Evolutionary conservation across 2,329 filamentous ascomycete genomes (phyloP), one percentile per base, ranked within the genome.

Genomic region (Furcasterigmium sp.): DNA sequence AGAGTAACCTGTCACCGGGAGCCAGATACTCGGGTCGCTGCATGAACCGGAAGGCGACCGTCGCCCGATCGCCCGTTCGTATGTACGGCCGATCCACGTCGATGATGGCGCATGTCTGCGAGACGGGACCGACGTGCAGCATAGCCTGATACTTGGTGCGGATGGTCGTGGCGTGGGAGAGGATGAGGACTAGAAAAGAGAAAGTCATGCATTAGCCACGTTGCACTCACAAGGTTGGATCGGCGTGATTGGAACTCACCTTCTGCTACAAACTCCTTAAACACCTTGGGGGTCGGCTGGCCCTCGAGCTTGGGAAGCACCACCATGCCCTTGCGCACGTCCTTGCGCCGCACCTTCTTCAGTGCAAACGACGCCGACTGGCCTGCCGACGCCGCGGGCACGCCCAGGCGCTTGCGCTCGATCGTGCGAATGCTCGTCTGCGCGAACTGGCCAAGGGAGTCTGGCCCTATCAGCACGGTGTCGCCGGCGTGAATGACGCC

Each of bases 281-380:
- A 78, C 10, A 89, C 87, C 51, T 83, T 93, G 51, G 70, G 87
- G 55, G 59, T 71, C 0, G 84, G 79, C 49, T 85, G 75, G 42
- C 81, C 82, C 41, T 94, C 87, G 11, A 84, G 66, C 60, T 91
- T 94, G 36, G 90, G 87, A 23, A 98, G 71, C 5, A 97, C 89
- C 2, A 98, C 93, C 91, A 97, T 97, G 23, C 93, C 93, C 70
- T 98, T 98, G 11, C 93, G 79, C 0, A 98, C 91, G 52, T 97
- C 91, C 62, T 91, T 95, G 34, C 91, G 75, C 39, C 90, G 82
- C 3, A 97, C 78, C 49, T 90, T 85, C 52, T 93, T 91, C 42
- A 98, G 64, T 0, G 93, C 91, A 57, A 98, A 94, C 8, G 87
- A 93, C 1, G 88, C 93, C 21, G 87, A 94, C 64, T 98, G 93